Base-by-base conservation (phyloP, 2,329 filamentous ascomycete species). In the Trichoderma asperellum region DNA sequence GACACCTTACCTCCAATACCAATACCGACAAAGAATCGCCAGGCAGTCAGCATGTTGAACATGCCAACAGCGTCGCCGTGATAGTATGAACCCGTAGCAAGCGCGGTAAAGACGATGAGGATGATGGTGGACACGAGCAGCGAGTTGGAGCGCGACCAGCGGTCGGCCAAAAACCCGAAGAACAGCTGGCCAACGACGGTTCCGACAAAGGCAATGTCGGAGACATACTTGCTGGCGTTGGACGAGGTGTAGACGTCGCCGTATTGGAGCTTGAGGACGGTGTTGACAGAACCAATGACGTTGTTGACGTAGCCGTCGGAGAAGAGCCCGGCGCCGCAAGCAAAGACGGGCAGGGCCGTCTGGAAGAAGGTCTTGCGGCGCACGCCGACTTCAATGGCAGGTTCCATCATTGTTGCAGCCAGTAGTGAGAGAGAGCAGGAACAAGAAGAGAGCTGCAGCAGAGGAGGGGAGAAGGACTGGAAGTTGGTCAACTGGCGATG, bases 271-370 rank as follows among this genome's bases (percentile, higher is more conserved):
- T 78, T 79, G 7, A 97, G 86, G 70, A 94, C 88, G 1, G 93
- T 96, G 74, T 91, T 92, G 69, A 97, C 94, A 3, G 91, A 92
- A 6, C 94, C 93, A 74, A 97, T 97, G 72, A 97, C 92, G 76
- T 92, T 93, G 81, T 97, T 96, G 77, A 97, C 88, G 79, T 97
- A 97, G 18, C 94, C 94, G 79, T 97, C 94, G 29, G 91, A 94
- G 80, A 97, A 97, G 2, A 97, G 85, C 75, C 94, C 94, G 63
- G 94, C 92, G 72, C 94, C 94, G 76, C 93, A 97, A 55, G 94
- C 94, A 74, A 97, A 90, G 0, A 93, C 91, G 16, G 94, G 93
- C 85, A 87, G 55, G 4, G 72, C 74, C 2, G 73, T 66, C 27
- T 73, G 16, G 32, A 70, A 68, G 40, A 75, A 76, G 11, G 73